Conservation (phyloP, 225 moss, liverwort and hornwort species). For the Polytrichum formosum region DNA sequence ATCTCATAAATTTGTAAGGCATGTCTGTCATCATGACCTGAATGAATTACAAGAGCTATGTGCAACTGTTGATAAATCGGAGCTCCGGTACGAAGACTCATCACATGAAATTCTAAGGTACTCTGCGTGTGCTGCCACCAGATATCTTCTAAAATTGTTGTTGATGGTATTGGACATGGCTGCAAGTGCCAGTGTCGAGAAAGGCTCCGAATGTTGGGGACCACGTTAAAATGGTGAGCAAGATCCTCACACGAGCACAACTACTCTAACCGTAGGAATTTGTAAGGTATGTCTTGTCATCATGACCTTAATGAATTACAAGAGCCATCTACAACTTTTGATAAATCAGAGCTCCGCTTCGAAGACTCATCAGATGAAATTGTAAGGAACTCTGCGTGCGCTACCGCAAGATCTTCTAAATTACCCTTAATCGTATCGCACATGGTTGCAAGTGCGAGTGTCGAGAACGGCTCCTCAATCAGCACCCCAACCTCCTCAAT, state of each 20-base stretch:
- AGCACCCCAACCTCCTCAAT: constrained; percentile 41
- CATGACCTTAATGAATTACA: too few species aligned
- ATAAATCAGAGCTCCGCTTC: constrained; percentile 16
- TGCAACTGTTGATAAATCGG: constrained; percentile 6
- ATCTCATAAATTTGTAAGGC: too few species aligned
- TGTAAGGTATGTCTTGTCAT: too few species aligned
- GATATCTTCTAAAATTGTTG: constrained; percentile 10
- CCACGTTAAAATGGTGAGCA: too few species aligned
- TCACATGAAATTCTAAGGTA: constrained; percentile 6
- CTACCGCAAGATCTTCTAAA: constrained; percentile 19
- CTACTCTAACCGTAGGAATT: too few species aligned
- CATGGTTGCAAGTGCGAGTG: constrained; percentile 9
- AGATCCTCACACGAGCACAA: too few species aligned
- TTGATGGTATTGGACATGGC: constrained; percentile 18
- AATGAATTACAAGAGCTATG: too few species aligned
- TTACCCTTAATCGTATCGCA: constrained; percentile 20
- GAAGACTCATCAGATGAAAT: constrained; percentile 13
- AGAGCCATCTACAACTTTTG: not conserved
- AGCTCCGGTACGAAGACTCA: constrained; percentile 10
- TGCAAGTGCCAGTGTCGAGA: constrained; percentile 12
- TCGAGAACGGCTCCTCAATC: constrained; percentile 30
- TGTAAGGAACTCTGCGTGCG: constrained; percentile 19
- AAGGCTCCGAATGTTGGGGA: constrained; percentile 11
- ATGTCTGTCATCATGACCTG: too few species aligned
- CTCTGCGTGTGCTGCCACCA: constrained; percentile 22